Evolutionary conservation across 139 green algal species (phyloP), one percentile per base, ranked within the genome.

Genomic region (Tetradesmus obliquus): DNA sequence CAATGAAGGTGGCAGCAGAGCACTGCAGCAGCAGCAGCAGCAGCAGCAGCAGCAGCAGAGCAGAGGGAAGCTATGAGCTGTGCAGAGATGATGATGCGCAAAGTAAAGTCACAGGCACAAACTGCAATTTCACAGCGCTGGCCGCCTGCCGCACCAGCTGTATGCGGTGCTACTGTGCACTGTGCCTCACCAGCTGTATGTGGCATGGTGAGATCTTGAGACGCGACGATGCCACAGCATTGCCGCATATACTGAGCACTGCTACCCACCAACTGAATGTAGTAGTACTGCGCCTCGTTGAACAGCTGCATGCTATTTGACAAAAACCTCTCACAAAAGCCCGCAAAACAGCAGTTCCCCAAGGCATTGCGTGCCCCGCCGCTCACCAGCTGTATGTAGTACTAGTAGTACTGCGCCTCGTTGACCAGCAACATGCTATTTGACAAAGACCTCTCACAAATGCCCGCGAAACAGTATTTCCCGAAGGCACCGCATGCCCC

Each of bases 1-100:
- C 96, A 10, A 97, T 90, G 89, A 97, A 97, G 1, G 95, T 93
- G 22, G 94, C 93, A 12, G 95, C 95, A 72, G 93, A 94, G 90
- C 92, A 93, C 91, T 94, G 90, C 79, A 85, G 57, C 13, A 32
- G n/a, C 62, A 82, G 22, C 24, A 55, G 32, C 24, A 84, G 32
- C 24, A 79, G 45, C 32, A 45, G 32, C 79, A 85, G 57, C 13
- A 32, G n/a, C 62, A 82, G 22, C 24, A 55, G 32, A 84, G 32
- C 24, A 79, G 45, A 55, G 0, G 32, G n/a, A 83, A 66, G 51
- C 10, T 57, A 19, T 15, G 60, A 13, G n/a, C 22, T 55, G 60
- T 45, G 32, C 32, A 45, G 32, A 45, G 32, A 45, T 45, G 32
- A 45, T 0, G 32, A 45, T 55, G 2, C 10, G 3, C 3, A 45